These are phyloP conservation scores for Fusarium multiceps DNA, from an alignment of 2,329 filamentous ascomycete genomes.

Conservation along the genomic window DNA sequence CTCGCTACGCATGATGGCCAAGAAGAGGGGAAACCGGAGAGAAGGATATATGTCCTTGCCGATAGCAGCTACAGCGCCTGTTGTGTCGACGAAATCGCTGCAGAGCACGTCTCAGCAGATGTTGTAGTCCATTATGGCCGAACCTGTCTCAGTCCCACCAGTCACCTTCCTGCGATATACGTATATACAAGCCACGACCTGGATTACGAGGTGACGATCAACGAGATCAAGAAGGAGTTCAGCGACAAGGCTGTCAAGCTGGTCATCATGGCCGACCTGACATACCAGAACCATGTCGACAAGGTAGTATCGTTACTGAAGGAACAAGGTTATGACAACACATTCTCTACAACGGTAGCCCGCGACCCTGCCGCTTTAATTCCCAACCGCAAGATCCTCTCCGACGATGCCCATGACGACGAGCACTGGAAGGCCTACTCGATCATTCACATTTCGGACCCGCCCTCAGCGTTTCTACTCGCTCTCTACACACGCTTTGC, in stretches of 20 bases:
- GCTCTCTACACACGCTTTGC: slow-evolving; percentile 86
- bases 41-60: slow-evolving; percentile 81
- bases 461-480: slow-evolving; percentile 84
- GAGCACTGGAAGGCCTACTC: slow-evolving; percentile 72
- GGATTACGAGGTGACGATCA: slow-evolving; percentile 65
- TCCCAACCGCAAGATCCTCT: slow-evolving; percentile 80
- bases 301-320: slow-evolving; percentile 66
- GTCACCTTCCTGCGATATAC: slow-evolving; percentile 86
- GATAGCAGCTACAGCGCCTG: slow-evolving; percentile 98
- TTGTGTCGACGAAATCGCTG: slow-evolving; percentile 96
- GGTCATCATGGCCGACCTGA: slow-evolving; percentile 89
- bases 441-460: slow-evolving; percentile 86
- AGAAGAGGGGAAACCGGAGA: slow-evolving; percentile 18
- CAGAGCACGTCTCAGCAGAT: slow-evolving; percentile 91
- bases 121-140: slow-evolving; percentile 95
- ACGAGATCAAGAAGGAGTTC: slow-evolving; percentile 76
- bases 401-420: slow-evolving; percentile 55
- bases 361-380: slow-evolving; percentile 83
- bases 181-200: slow-evolving; percentile 84
- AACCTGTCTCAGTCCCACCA: slow-evolving; percentile 90
- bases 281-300: slow-evolving; percentile 80
- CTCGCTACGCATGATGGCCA: slow-evolving; percentile 32
- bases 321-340: slow-evolving; percentile 72
- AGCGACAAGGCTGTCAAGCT: slow-evolving; percentile 71
- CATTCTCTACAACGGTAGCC: slow-evolving; percentile 77